A percentile compares a stretch with the other conserved stretches of the same genome.
Evolutionary conservation across 495 filamentous ascomycete genomes (phyloP).

Genomic region (Lasiosphaeria miniovina): DNA sequence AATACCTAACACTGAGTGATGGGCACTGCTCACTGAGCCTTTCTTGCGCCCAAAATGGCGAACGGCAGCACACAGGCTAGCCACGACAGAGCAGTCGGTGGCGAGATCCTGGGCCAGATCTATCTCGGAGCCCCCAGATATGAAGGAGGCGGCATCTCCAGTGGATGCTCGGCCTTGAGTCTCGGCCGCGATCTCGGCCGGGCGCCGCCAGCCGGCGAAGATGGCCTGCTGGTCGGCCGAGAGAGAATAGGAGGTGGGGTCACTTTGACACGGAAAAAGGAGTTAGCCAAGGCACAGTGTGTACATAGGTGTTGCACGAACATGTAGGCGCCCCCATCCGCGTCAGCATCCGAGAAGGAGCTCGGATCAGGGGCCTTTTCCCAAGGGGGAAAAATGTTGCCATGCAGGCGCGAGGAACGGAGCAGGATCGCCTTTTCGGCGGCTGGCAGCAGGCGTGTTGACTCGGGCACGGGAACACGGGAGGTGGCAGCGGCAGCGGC

Average conservation of each 20-base stretch:
- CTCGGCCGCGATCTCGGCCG: slow-evolving; percentile 49
- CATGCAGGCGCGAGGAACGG: slow-evolving; percentile 73
- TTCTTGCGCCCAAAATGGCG: slow-evolving; percentile 35
- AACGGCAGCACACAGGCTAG: slow-evolving; percentile 82
- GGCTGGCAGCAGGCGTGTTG: slow-evolving; percentile 61
- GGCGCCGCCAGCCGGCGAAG: slow-evolving; percentile 80
- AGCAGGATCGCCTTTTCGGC: slow-evolving; percentile 77
- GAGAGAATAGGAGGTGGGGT: slow-evolving; percentile 61
- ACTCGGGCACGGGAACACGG: slow-evolving; percentile 45
- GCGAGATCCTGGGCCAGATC: slow-evolving; percentile 93
- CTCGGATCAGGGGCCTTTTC: slow-evolving; percentile 49
- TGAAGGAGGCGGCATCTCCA: slow-evolving; percentile 41
- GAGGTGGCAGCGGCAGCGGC: slow-evolving; percentile 21
- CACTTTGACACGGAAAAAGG: slow-evolving; percentile 48
- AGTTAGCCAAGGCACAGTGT: slow-evolving; percentile 7
- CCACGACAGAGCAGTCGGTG: slow-evolving; percentile 95
- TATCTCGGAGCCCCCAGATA: slow-evolving; percentile 51
- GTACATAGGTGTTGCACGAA: slow-evolving; percentile 11
- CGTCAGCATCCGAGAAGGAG: slow-evolving; percentile 48
- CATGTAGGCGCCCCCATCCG: slow-evolving; percentile 36
- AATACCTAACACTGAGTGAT: background rate
- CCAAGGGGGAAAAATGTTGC: slow-evolving; percentile 82
- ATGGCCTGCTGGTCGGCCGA: slow-evolving; percentile 67
- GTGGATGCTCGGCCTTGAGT: slow-evolving; percentile 4
- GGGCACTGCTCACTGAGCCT: slow-evolving; percentile 29